Conservation (phyloP, 2,329 filamentous ascomycete genomes). For the Fusarium protoensiforme region DNA sequence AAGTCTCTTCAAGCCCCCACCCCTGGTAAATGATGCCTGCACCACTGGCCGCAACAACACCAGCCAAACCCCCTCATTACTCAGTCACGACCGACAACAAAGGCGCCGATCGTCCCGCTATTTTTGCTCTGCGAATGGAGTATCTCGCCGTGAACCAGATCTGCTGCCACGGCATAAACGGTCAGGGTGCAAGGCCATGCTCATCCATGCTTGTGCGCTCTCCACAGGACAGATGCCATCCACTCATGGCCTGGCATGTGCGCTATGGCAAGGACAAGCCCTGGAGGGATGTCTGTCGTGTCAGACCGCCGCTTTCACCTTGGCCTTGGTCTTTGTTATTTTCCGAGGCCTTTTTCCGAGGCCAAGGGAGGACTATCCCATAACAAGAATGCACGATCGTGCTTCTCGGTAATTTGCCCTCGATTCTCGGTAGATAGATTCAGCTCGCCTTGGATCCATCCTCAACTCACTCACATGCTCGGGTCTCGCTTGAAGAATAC, state of each 20-base stretch:
- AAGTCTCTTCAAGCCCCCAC: slow-evolving; percentile 14
- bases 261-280: background rate
- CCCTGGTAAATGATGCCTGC: slow-evolving; percentile 13
- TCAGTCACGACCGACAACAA: slow-evolving; percentile 25
- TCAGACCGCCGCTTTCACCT: slow-evolving; percentile 2
- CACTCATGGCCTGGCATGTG: slow-evolving; percentile 13
- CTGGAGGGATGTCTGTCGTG: background rate
- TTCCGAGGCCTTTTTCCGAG: background rate
- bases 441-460: background rate
- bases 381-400: background rate
- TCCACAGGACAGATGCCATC: slow-evolving; percentile 12
- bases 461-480: background rate
- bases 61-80: slow-evolving; percentile 13
- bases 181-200: slow-evolving; percentile 10
- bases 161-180: slow-evolving; percentile 34
- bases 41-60: slow-evolving; percentile 8
- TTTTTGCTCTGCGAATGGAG: slow-evolving; percentile 24
- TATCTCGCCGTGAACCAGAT: slow-evolving; percentile 26
- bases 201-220: slow-evolving; percentile 30
- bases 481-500: background rate
- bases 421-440: slow-evolving; percentile 2
- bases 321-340: background rate
- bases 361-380: background rate
- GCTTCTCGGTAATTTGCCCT: background rate
- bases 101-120: slow-evolving; percentile 25